A percentile compares a stretch with the other conserved stretches of the same genome.
These are phyloP conservation scores for Aspergillus novoparasiticus DNA, from an alignment of 2,329 filamentous ascomycete genomes.

Conservation along the genomic window DNA sequence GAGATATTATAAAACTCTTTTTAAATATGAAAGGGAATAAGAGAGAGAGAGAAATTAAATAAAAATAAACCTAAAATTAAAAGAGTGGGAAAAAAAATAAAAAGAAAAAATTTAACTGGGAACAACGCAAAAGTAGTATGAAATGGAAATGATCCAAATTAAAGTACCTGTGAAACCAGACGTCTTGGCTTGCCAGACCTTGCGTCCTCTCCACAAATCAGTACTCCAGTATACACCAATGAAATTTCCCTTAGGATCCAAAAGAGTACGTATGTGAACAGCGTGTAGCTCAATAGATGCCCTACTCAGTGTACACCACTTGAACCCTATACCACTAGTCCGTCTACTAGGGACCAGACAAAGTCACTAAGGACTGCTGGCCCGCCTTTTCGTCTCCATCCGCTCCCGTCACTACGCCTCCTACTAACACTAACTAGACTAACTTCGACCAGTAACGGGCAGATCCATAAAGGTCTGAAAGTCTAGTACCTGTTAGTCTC, in stretches of 20 bases:
- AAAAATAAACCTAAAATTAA: background rate
- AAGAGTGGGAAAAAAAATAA: background rate
- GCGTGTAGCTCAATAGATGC: slow-evolving; percentile 4
- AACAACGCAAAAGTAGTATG: slow-evolving; percentile 6
- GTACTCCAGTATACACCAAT: slow-evolving; percentile 15
- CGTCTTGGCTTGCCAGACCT: slow-evolving; percentile 21
- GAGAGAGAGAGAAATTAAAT: background rate
- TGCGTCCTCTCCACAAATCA: slow-evolving; percentile 21
- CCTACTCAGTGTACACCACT: background rate
- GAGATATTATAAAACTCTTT: background rate
- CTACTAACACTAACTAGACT: slow-evolving; percentile 6
- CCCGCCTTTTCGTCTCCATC: slow-evolving; percentile 12
- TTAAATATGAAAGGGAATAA: background rate
- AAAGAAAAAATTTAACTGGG: background rate
- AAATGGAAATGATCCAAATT: background rate
- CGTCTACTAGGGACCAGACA: background rate
- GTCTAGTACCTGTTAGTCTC: slow-evolving; percentile 15
- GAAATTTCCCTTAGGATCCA: background rate
- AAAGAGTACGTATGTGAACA: slow-evolving; percentile 1
- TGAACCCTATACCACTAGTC: slow-evolving; percentile 5
- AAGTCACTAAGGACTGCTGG: slow-evolving; percentile 8
- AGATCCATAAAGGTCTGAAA: slow-evolving; percentile 18
- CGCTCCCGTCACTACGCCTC: slow-evolving; percentile 9
- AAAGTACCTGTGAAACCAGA: slow-evolving; percentile 18
- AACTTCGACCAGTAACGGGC: slow-evolving; percentile 15